Evolutionary conservation across 345 rosid genomes (phyloP).

Genomic region (Pistacia integerrima): DNA sequence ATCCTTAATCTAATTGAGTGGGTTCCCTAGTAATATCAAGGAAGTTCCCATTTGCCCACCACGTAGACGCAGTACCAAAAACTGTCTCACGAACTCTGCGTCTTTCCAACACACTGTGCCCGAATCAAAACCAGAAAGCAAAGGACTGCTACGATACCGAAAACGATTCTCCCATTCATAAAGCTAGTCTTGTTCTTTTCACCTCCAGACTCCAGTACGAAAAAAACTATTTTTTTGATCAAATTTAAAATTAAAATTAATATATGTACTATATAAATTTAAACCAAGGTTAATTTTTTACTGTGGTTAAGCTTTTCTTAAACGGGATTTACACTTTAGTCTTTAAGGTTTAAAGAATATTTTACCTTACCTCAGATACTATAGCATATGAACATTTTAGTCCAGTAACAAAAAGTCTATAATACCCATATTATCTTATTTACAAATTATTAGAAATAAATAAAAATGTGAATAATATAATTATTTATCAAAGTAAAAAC

Average conservation of each 20-base stretch:
- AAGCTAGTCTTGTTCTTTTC: not conserved
- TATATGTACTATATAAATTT: not conserved
- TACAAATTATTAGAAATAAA: no score
- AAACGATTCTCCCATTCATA: slow-evolving; percentile 14
- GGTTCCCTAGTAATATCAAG: not conserved
- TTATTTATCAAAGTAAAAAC: no score
- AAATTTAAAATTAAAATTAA: not conserved
- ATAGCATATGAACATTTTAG: no score
- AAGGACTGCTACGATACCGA: slow-evolving; percentile 35
- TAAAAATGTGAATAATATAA: no score
- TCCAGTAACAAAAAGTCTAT: no score
- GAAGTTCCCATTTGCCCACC: no score
- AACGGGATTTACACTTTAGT: not conserved
- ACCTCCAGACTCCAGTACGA: not conserved
- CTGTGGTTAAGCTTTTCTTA: slow-evolving; percentile 2
- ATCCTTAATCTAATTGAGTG: not conserved
- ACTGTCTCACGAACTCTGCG: no score
- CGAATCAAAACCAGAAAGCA: slow-evolving; percentile 7
- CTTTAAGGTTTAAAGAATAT: no score
- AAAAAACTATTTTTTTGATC: not conserved
- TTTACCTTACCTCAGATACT: no score
- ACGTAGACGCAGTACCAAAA: no score
- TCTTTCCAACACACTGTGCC: no score
- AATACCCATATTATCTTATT: no score
- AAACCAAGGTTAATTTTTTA: slow-evolving; percentile 9